phyloP scores from a whole-genome alignment of 1,284 basidiomycete genomes.

The Sporisorium exsertum region DNA sequence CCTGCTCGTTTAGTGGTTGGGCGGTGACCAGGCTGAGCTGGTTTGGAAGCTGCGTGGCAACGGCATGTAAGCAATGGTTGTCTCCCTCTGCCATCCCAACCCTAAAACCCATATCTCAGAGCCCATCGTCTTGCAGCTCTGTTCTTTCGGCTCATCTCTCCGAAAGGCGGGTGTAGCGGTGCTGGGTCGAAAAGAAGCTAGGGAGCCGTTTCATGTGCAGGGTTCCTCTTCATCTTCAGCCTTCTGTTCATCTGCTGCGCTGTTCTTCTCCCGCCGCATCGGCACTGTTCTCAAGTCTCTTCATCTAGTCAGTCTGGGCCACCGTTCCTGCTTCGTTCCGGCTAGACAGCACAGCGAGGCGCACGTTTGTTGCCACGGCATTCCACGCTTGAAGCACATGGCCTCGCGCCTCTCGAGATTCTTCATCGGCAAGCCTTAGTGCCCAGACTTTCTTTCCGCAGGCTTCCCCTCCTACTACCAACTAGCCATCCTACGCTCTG shows the following conservation, averaged over 20 bases:
- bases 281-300: not conserved
- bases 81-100: not conserved
- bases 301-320: not conserved
- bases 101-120: not conserved
- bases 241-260: not conserved
- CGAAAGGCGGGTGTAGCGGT: not conserved
- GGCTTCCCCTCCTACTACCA: too few species aligned
- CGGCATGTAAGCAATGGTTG: not conserved
- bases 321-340: not conserved
- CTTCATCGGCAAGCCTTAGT: not conserved
- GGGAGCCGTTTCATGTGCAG: not conserved
- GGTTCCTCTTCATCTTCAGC: not conserved
- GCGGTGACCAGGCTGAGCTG: not conserved
- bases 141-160: not conserved
- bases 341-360: not conserved
- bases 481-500: not conserved
- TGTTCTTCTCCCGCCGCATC: too few species aligned
- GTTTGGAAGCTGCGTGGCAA: not conserved
- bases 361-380: not conserved
- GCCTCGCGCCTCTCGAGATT: not conserved
- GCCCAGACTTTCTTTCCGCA: not conserved
- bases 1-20: not conserved
- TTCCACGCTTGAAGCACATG: not conserved
- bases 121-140: not conserved
- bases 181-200: not conserved